Evolutionary conservation across 1,139 yeast genomes (phyloP), one percentile per base, ranked within the genome.

Genomic region (Groenewaldozyma sp.): DNA sequence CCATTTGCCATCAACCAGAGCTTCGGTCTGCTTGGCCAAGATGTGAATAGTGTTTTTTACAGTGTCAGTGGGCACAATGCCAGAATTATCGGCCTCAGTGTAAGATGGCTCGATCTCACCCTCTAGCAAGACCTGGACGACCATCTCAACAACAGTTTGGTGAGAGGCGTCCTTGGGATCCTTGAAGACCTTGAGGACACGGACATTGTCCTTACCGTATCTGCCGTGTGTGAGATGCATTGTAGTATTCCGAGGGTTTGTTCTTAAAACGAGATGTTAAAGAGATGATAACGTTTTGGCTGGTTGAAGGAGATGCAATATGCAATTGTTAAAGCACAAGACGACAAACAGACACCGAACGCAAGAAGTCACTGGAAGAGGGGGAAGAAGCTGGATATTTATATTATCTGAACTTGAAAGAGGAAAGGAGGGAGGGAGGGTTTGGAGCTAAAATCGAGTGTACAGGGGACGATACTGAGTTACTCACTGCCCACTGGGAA

Each of bases 41-140:
- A 87, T 59, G 78, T 58, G 71, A 48, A 84, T 76, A 41, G 95
- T 87, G 69, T 87, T 87, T 64, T 87, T 87, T 46, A 86, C 88
- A 1, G 95, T 86, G 62, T 87, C 96, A 10, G 96, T 87, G 42
- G 96, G 95, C 36, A 87, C 94, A 55, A 87, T 78, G n/a, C 82
- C 73, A 2, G 83, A 60, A 64, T 87, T 87, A 63, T 87, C 94
- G 29, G 95, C 95, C 47, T 79, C 59, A 39, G 95, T 87, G 67
- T 83, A 87, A 2, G 94, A 77, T 24, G 66, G 64, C 46, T 82
- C 94, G 52, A 87, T 79, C 40, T 71, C 73, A 45, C 96, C 96
- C 51, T 73, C 77, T 45, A 87, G 71, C 44, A 87, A 69, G 19
- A 79, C 78, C 50, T 72, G 70, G 38, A 82, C 94, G 45, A 86